Percentiles rank a stretch among this genome's conserved stretches.
These are phyloP conservation scores for Xylariaceae sp. DNA, from an alignment of 2,329 filamentous ascomycete genomes.

Conservation along the genomic window DNA sequence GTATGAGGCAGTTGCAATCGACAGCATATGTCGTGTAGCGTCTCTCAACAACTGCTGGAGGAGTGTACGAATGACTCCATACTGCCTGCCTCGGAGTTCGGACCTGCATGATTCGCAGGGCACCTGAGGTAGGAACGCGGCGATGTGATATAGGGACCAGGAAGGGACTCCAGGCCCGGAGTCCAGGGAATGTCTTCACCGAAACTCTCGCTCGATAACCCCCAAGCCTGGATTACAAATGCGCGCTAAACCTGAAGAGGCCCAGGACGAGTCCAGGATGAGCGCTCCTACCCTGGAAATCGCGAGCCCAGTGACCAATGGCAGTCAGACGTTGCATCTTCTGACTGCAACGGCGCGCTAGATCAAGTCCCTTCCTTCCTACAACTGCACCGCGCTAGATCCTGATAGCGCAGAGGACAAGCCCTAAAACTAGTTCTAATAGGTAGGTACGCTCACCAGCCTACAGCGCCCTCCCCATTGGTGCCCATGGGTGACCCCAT, in stretches of 20 bases:
- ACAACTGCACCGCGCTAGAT: neutral
- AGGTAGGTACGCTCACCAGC: neutral
- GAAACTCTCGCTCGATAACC: neutral
- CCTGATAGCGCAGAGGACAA: neutral
- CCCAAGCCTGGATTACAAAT: neutral
- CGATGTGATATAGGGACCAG: neutral
- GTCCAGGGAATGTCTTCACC: neutral
- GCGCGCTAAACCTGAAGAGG: neutral
- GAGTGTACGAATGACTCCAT: no score
- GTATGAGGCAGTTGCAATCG: no score
- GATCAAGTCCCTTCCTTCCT: constrained; percentile 11
- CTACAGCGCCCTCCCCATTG: constrained; percentile 5
- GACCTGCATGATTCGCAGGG: no score
- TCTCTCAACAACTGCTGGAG: no score
- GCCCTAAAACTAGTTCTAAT: neutral
- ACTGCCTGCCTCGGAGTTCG: no score
- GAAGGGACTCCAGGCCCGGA: no score
- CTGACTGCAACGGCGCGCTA: constrained; percentile 17
- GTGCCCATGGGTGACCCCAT: neutral
- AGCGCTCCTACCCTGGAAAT: neutral
- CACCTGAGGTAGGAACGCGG: no score
- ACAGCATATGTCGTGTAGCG: no score
- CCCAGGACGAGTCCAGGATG: neutral
- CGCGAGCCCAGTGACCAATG: constrained; percentile 21
- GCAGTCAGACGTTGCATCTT: constrained; percentile 5